These are phyloP conservation scores for Solanum lycopersicoides DNA, from an alignment of 257 asterid species.

Conservation along the genomic window DNA sequence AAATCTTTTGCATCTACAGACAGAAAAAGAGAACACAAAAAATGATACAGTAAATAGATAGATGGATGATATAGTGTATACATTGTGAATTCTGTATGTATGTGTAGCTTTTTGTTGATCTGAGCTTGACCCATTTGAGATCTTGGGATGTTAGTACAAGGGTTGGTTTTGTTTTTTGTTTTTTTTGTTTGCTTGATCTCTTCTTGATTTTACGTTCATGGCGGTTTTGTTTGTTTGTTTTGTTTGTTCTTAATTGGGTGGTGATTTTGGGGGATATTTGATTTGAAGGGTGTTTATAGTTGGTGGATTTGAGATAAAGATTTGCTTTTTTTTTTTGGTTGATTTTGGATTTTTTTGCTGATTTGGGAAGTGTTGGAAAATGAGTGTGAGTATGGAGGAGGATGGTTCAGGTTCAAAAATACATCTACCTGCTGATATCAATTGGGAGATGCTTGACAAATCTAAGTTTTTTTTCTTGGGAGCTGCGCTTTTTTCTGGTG, in stretches of 20 bases:
- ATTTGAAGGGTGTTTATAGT: neutral
- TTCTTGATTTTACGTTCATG: neutral
- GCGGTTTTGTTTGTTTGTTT: neutral
- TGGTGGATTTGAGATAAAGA: neutral
- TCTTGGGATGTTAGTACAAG: slow-evolving; percentile 2
- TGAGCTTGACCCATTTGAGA: slow-evolving; percentile 19
- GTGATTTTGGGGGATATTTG: neutral
- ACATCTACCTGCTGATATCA: slow-evolving; percentile 91
- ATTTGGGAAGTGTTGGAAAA: slow-evolving; percentile 60
- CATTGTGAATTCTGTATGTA: neutral
- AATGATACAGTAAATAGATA: neutral
- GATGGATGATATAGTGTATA: neutral
- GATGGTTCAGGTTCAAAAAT: slow-evolving; percentile 76
- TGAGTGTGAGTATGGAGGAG: slow-evolving; percentile 74
- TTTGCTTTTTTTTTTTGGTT: neutral
- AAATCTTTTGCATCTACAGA: slow-evolving; percentile 48
- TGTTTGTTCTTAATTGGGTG: neutral
- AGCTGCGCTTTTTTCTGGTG: slow-evolving; percentile 87
- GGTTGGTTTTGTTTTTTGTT: slow-evolving; percentile 9
- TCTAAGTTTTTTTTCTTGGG: slow-evolving; percentile 92
- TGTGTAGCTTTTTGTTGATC: slow-evolving; percentile 1
- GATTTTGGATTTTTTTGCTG: neutral
- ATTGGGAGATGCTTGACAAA: slow-evolving; percentile 97
- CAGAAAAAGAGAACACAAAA: slow-evolving; percentile 23
- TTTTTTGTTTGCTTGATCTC: neutral